Conservation (phyloP, 164 flowering plant genomes). For the Vitis rotundifolia region DNA sequence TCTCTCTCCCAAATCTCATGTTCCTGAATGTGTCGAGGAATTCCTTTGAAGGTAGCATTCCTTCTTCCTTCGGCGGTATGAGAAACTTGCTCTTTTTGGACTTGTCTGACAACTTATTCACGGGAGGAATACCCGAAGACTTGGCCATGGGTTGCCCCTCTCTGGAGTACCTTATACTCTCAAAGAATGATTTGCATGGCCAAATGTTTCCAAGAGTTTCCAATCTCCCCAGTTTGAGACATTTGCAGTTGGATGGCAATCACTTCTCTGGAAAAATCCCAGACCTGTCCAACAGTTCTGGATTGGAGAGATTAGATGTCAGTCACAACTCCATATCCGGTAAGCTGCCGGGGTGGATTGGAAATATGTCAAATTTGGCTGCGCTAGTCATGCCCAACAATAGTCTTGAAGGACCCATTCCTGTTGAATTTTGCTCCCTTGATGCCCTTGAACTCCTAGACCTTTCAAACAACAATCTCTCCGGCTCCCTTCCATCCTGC, state of each 20-base stretch:
- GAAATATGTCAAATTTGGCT: background rate
- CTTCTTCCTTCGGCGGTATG: constrained; percentile 7
- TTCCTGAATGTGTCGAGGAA: constrained; percentile 6
- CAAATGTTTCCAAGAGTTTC: constrained; percentile 1
- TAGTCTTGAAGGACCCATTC: background rate
- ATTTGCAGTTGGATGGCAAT: background rate
- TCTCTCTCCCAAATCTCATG: background rate
- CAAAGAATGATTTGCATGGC: constrained; percentile 10
- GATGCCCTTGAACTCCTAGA: background rate
- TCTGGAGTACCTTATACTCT: background rate
- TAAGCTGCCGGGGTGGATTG: constrained; percentile 4
- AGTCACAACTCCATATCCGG: background rate
- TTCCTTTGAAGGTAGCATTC: constrained; percentile 4
- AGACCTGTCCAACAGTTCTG: background rate
- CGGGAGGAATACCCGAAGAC: constrained; percentile 4
- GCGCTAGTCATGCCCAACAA: background rate
- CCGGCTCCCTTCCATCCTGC: constrained; percentile 1
- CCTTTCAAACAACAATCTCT: constrained; percentile 1
- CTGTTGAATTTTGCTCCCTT: background rate
- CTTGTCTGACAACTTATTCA: constrained; percentile 1
- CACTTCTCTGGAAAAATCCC: background rate
- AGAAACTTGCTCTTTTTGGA: background rate
- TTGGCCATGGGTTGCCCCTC: background rate
- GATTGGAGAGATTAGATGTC: background rate
- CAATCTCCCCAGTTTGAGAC: background rate